Conservation (phyloP, 371 early-diverging fungal genomes). For the Encephalitozoon hellem region DNA sequence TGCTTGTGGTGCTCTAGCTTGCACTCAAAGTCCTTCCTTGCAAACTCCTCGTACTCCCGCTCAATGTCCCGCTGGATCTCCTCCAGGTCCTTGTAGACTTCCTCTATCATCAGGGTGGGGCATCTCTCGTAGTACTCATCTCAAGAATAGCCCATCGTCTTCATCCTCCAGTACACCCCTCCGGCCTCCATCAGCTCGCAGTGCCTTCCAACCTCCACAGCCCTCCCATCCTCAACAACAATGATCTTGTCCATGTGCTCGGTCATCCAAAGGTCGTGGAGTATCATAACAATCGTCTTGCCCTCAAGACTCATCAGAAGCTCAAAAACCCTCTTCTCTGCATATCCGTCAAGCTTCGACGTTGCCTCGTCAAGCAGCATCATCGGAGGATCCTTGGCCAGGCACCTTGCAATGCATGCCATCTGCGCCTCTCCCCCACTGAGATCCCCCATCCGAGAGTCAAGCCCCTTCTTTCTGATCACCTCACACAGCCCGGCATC, state of each 20-base stretch:
- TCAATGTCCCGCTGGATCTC: conserved; percentile 46
- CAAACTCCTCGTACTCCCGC: conserved; percentile 13
- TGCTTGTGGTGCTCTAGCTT: conserved; percentile 23
- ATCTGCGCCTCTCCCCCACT: conserved; percentile 61
- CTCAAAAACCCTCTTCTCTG: conserved; percentile 49
- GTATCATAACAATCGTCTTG: conserved; percentile 45
- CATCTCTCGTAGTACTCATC: too few species aligned
- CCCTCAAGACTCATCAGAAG: conserved; percentile 1
- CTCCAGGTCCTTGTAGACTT: background rate
- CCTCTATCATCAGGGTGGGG: background rate
- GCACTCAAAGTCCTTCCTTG: conserved; percentile 40
- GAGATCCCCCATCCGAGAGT: conserved; percentile 31
- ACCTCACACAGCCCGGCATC: conserved; percentile 63
- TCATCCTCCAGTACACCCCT: background rate
- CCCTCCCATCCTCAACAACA: background rate
- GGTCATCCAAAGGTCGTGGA: conserved; percentile 42
- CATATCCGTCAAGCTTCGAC: conserved; percentile 67
- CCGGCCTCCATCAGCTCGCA: background rate
- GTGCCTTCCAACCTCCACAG: background rate
- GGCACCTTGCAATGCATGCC: conserved; percentile 71
- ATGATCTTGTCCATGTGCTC: conserved; percentile 40
- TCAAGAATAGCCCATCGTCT: background rate
- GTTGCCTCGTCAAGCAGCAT: conserved; percentile 81
- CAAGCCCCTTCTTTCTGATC: conserved; percentile 30
- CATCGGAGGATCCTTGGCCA: conserved; percentile 66